Percentiles rank a stretch among this genome's conserved stretches.
Conservation (phyloP, 805 yeast genomes). For the Cyberlindnera mrakii region DNA sequence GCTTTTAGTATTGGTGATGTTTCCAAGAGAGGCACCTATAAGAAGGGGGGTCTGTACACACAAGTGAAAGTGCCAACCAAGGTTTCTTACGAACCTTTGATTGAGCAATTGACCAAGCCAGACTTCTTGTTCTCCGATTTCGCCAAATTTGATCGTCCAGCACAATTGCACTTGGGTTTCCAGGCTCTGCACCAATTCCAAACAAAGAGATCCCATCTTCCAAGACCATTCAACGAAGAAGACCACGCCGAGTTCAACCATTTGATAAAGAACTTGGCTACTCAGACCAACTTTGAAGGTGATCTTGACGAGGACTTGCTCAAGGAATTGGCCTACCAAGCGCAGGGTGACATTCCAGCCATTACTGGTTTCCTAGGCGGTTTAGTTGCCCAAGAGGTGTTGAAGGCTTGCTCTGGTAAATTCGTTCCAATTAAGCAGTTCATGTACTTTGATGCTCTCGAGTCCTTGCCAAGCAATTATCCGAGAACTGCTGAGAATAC, state of each 20-base stretch:
- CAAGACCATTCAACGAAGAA: slow-evolving; percentile 67
- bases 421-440: slow-evolving; percentile 91
- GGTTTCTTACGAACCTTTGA: slow-evolving; percentile 56
- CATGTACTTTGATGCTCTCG: slow-evolving; percentile 90
- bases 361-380: slow-evolving; percentile 90
- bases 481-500: slow-evolving; percentile 69
- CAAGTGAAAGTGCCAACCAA: slow-evolving; percentile 83
- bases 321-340: slow-evolving; percentile 71
- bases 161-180: slow-evolving; percentile 86
- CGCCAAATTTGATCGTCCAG: slow-evolving; percentile 91
- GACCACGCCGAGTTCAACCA: slow-evolving; percentile 67
- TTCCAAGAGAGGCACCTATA: slow-evolving; percentile 55
- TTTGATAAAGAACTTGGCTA: slow-evolving; percentile 52
- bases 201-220: slow-evolving; percentile 53
- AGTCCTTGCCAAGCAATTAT: slow-evolving; percentile 69
- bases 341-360: slow-evolving; percentile 90
- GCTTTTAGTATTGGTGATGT: slow-evolving; percentile 69
- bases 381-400: slow-evolving; percentile 90
- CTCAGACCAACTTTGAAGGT: slow-evolving; percentile 50
- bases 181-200: slow-evolving; percentile 79
- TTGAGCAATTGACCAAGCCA: slow-evolving; percentile 65
- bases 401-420: slow-evolving; percentile 93
- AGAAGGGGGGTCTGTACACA: slow-evolving; percentile 83
- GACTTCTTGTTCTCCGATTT: slow-evolving; percentile 79
- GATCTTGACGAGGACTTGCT: slow-evolving; percentile 63